Base-by-base conservation (phyloP, 1,284 basidiomycete genomes). In the Malassezia sp. region DNA sequence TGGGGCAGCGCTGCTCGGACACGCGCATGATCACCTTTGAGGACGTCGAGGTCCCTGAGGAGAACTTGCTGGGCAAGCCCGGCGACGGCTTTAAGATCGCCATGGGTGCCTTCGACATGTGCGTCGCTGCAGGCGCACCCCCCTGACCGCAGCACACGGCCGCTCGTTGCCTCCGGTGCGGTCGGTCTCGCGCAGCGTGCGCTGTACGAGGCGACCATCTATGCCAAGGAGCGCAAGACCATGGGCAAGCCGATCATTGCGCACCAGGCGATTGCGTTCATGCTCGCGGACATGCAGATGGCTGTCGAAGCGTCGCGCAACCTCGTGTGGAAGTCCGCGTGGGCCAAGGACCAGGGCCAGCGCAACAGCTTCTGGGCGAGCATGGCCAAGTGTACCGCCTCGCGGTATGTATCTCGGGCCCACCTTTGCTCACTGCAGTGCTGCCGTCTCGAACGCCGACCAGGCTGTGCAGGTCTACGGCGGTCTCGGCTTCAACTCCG, bases 201-300 rank as follows among this genome's bases (percentile, higher is more conserved):
- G 0, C 60, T 78, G 9, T 70, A 74, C 43, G 76, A 78, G 59
- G 76, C 76, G 0, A 74, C 73, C 15, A 73, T 70, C 54, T 78
- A 77, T 56, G 76, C 76, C 5, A 75, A 76, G 53, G 73, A 75
- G 36, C 71, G 75, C 45, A 72, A 76, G 73, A 77, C 77, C 6
- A 77, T 78, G 74, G 77, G 76, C 20, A 72, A 73, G 44, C 63
- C 73, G 2, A 77, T 78, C 60, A 76, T 77, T 50, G 70, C 76
- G 50, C 77, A 78, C 60, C 76, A 77, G 56, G 75, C 74, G 21
- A 72, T 76, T 21, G 74, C 73, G 6, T 76, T 76, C 63, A 74
- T 77, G 71, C 70, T 78, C 5, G 76, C 76, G 12, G 76, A 78
- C 53, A 78, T 78, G 77, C 75, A 76, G 7, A 75, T 77, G 62